Conservation (phyloP, 805 yeast genomes). For the Saccharomycopsis capsularis region DNA sequence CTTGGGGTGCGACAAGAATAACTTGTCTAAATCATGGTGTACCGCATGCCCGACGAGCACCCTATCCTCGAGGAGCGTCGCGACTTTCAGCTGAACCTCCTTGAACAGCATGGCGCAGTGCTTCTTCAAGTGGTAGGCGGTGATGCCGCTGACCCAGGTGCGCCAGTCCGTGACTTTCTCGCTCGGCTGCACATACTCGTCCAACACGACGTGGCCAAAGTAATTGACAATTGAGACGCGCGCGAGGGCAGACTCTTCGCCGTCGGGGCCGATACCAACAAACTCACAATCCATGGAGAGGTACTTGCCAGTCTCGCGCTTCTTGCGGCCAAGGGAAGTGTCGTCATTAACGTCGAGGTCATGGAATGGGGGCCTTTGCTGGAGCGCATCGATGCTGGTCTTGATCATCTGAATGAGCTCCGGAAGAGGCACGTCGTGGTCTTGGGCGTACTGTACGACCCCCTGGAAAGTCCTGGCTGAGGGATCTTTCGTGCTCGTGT, state of each 20-base stretch:
- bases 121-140: constrained; percentile 57
- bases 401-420: background rate
- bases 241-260: constrained; percentile 65
- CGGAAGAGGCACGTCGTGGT: background rate
- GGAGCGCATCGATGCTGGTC: background rate
- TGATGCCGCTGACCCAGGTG: constrained; percentile 86
- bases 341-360: no score
- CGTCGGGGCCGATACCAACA: constrained; percentile 82
- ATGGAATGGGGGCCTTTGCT: no score
- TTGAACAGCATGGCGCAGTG: constrained; percentile 51
- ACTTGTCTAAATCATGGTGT: constrained; percentile 65
- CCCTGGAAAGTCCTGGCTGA: background rate
- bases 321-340: background rate
- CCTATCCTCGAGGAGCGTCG: constrained; percentile 45
- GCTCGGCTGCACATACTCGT: constrained; percentile 66
- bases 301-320: constrained; percentile 50
- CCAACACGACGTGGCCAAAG: constrained; percentile 66
- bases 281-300: constrained; percentile 90
- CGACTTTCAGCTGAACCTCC: constrained; percentile 54
- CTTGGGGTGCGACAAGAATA: constrained; percentile 62
- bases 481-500: background rate
- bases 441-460: background rate
- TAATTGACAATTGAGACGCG: constrained; percentile 83
- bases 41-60: constrained; percentile 82
- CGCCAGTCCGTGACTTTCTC: constrained; percentile 84